Conservation (phyloP, 2,329 filamentous ascomycete species). For the Aspergillus felis region DNA sequence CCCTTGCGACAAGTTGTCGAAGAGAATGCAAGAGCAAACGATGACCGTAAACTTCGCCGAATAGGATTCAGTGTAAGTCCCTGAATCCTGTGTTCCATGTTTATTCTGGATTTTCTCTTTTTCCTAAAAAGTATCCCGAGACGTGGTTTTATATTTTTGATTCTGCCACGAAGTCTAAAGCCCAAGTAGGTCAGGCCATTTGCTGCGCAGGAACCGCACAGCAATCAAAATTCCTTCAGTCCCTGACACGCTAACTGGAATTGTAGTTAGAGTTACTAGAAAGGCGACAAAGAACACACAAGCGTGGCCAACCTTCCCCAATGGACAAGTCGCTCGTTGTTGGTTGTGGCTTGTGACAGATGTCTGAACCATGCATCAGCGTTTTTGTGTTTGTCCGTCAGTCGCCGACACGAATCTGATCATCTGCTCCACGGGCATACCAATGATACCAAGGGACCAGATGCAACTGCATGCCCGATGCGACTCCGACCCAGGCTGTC, state of each 20-base stretch:
- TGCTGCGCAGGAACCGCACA: not conserved
- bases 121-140: not conserved
- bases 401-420: not conserved
- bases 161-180: not conserved
- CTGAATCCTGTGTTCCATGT: not conserved
- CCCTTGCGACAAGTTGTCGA: not conserved
- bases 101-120: not conserved
- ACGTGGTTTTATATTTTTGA: not conserved
- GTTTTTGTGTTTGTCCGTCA: not conserved
- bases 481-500: slow-evolving; percentile 12
- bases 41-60: not conserved
- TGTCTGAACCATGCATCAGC: not conserved
- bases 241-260: not conserved
- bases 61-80: not conserved
- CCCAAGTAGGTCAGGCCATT: not conserved
- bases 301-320: no score
- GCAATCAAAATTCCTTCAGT: no score
- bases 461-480: slow-evolving; percentile 8
- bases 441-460: not conserved
- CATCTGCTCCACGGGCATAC: not conserved
- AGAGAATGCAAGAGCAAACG: not conserved
- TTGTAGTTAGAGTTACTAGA: not conserved
- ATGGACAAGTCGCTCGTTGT: not conserved
- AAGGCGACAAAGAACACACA: not conserved
- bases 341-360: not conserved